Conservation (phyloP, 2,329 filamentous ascomycete genomes). For the Blastomyces parvus region DNA sequence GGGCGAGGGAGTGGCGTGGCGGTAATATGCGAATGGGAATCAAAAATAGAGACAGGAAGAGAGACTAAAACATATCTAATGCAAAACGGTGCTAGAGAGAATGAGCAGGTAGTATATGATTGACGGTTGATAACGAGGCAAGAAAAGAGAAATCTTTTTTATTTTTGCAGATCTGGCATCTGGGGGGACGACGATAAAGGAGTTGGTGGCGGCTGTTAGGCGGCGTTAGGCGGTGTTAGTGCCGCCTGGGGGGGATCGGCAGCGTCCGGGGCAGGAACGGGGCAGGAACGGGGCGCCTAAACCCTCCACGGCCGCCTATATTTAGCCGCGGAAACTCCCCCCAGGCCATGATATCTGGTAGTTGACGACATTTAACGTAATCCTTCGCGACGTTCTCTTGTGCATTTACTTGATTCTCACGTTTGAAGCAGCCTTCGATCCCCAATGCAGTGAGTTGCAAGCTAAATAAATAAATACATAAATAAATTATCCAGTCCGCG, state of each 20-base stretch:
- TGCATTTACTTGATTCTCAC: neutral
- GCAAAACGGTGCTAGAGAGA: neutral
- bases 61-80: neutral
- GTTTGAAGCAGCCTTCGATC: neutral
- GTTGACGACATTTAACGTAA: neutral
- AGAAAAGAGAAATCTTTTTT: neutral
- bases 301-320: too few species aligned
- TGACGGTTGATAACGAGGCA: neutral
- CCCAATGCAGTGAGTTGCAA: neutral
- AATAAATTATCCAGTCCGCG: neutral
- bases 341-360: neutral
- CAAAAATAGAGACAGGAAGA: neutral
- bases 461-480: too few species aligned
- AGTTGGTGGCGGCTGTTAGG: neutral
- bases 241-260: neutral
- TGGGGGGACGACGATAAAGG: neutral
- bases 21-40: neutral
- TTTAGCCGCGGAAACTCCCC: neutral
- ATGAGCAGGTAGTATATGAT: neutral
- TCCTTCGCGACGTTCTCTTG: neutral
- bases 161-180: neutral
- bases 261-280: neutral
- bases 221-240: too few species aligned
- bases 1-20: conserved; percentile 20
- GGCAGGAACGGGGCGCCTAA: too few species aligned